These are phyloP conservation scores for Penicillium cosmopolitanum DNA, from an alignment of 495 filamentous ascomycete genomes.

Conservation along the genomic window DNA sequence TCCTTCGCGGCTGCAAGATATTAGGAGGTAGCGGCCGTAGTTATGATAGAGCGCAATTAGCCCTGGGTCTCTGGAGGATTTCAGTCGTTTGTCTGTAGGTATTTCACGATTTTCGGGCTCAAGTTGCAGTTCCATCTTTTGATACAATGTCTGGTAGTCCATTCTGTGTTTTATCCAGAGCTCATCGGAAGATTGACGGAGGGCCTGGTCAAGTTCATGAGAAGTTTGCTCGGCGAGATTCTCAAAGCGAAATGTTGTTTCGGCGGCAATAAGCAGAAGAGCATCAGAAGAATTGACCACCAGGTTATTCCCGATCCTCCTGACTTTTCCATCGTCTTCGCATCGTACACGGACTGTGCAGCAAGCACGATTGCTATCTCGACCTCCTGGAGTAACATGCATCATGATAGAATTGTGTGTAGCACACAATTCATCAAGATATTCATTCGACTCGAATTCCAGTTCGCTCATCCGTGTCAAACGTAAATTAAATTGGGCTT, in stretches of 20 bases:
- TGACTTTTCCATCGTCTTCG: slow-evolving; percentile 27
- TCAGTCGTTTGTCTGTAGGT: slow-evolving; percentile 37
- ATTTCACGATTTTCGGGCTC: slow-evolving; percentile 22
- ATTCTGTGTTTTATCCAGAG: slow-evolving; percentile 32
- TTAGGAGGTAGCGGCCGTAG: slow-evolving; percentile 52
- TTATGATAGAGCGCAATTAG: slow-evolving; percentile 50
- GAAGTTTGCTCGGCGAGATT: slow-evolving; percentile 29
- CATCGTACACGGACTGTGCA: slow-evolving; percentile 35
- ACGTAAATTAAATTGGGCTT: slow-evolving; percentile 30
- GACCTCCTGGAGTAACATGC: slow-evolving; percentile 45
- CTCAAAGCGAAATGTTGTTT: slow-evolving; percentile 41
- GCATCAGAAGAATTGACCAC: slow-evolving; percentile 32
- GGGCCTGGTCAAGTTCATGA: slow-evolving; percentile 28
- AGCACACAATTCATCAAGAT: slow-evolving; percentile 37
- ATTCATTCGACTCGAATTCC: slow-evolving; percentile 46
- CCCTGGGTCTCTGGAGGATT: slow-evolving; percentile 33
- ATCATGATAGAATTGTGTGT: slow-evolving; percentile 35
- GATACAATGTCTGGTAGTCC: slow-evolving; percentile 40
- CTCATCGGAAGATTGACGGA: slow-evolving; percentile 20
- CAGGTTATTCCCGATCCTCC: slow-evolving; percentile 36
- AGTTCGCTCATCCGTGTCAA: slow-evolving; percentile 38
- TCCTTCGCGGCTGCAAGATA: slow-evolving; percentile 47
- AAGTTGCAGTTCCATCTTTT: slow-evolving; percentile 37
- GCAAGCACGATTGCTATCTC: slow-evolving; percentile 35
- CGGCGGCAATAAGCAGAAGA: slow-evolving; percentile 42